Evolutionary conservation across 208 protist genomes (phyloP), one percentile per base, ranked within the genome.

Genomic region (Lotmaria passim): DNA sequence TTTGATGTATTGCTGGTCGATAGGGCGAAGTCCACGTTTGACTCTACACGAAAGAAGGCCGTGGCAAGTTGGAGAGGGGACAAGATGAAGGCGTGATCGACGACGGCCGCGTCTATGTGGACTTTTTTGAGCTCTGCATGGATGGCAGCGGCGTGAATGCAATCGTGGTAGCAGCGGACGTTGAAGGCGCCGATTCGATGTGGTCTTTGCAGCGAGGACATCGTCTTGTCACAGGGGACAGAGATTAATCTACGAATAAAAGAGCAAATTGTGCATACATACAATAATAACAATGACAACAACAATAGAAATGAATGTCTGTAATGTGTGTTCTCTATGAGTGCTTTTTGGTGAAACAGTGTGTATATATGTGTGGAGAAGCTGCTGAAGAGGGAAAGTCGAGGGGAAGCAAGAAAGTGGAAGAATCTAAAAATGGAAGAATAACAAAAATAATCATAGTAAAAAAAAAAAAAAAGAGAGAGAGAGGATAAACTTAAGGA

Each of bases 81-180:
- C n/a, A 93, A 12, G 31, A 93, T 60, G 51, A 80, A 90, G 34
- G 72, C 76, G 24, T 86, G 80, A 58, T 95, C 86, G 19, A 95
- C 75, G 5, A 93, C 86, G 7, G 86, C 90, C 6, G 85, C 84
- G 31, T 93, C 81, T 48, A 90, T 79, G 34, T 61, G 53, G 17
- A 31, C 39, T 6, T 70, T 36, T 50, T 89, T 87, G 43, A 91
- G 66, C 28, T 81, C 67, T 6, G 75, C 58, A 48, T 90, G 79
- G 33, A 89, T 64, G 23, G 65, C 60, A 4, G 78, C 31, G 31
- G 83, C 85, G 63, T 88, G 53, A 12, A 19, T 41, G 23, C 91
- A 74, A 39, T 80, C 56, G 67, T 87, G 82, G 61, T 83, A 93
- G 52, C 78, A 70, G 19, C 85, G 36, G 33, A 91, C 76, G 24